These are phyloP conservation scores for Arachis hypogaea DNA, from an alignment of 306 rosid genomes.

Conservation along the genomic window DNA sequence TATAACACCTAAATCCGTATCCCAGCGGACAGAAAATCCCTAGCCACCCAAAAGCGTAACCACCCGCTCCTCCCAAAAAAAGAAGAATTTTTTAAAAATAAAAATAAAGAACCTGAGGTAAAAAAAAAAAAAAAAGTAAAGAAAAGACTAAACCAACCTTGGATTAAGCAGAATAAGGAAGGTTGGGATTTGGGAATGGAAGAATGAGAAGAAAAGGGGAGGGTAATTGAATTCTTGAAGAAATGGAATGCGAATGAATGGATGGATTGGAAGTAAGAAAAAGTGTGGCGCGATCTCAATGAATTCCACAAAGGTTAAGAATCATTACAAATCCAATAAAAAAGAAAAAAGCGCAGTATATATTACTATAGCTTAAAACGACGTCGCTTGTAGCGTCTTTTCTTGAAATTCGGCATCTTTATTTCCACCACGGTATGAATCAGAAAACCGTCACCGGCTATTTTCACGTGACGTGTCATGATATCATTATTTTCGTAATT, in stretches of 20 bases:
- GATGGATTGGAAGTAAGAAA: neutral
- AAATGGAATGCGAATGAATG: neutral
- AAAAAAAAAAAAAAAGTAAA: too few relatives aligned
- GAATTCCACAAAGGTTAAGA: neutral
- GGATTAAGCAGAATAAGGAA: neutral
- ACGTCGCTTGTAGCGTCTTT: too few relatives aligned
- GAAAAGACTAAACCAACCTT: constrained; percentile 37
- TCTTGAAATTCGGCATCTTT: too few relatives aligned
- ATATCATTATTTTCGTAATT: too few relatives aligned
- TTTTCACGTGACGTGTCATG: too few relatives aligned
- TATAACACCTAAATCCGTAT: constrained; percentile 39
- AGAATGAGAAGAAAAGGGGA: neutral
- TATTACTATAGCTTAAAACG: too few relatives aligned
- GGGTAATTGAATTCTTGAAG: neutral
- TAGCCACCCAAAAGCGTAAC: neutral
- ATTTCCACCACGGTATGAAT: too few relatives aligned
- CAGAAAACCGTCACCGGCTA: too few relatives aligned
- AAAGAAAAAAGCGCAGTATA: too few relatives aligned
- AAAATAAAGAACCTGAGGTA: neutral
- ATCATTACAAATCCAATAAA: neutral
- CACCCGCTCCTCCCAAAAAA: too few relatives aligned
- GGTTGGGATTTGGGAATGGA: neutral
- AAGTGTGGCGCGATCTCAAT: neutral
- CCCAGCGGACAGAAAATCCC: constrained; percentile 6
- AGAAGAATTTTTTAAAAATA: too few relatives aligned